These are phyloP conservation scores for Saccharomyces hybrid DNA, from an alignment of 1,139 yeast genomes.

Conservation along the genomic window DNA sequence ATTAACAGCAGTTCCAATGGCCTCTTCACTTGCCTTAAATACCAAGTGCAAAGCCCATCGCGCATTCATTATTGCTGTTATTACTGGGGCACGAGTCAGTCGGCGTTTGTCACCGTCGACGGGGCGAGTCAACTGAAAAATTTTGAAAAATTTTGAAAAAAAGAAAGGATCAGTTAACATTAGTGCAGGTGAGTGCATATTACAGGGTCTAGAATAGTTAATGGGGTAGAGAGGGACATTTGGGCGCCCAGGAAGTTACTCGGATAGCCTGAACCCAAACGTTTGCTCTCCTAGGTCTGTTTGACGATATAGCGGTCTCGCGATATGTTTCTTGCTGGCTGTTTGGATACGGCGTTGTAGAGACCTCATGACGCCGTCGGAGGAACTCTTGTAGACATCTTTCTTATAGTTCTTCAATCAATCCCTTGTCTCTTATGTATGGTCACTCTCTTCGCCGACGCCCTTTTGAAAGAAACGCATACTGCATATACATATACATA, in stretches of 20 bases:
- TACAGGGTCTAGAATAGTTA: background rate
- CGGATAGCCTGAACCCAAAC: background rate
- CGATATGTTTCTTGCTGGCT: background rate
- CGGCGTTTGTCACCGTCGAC: background rate
- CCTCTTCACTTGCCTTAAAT: background rate
- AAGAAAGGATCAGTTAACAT: background rate
- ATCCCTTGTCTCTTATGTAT: background rate
- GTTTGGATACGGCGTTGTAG: background rate
- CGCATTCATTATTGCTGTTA: background rate
- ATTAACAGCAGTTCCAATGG: background rate
- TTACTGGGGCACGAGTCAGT: background rate
- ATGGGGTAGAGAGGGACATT: background rate
- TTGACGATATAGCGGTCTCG: background rate
- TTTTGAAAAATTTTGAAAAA: background rate
- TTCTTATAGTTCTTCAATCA: background rate
- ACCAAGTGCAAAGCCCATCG: background rate
- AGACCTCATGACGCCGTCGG: too few relatives aligned
- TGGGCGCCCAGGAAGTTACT: background rate
- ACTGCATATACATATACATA: background rate
- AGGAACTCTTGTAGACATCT: background rate
- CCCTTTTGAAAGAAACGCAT: background rate
- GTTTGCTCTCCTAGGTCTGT: background rate
- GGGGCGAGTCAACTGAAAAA: constrained; percentile 2
- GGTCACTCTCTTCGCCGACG: too few relatives aligned
- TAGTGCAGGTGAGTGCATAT: background rate